A percentile compares a stretch with the other conserved stretches of the same genome.
These are phyloP conservation scores for Ambrosiella cleistominuta DNA, from an alignment of 2,329 filamentous ascomycete genomes.

Conservation along the genomic window DNA sequence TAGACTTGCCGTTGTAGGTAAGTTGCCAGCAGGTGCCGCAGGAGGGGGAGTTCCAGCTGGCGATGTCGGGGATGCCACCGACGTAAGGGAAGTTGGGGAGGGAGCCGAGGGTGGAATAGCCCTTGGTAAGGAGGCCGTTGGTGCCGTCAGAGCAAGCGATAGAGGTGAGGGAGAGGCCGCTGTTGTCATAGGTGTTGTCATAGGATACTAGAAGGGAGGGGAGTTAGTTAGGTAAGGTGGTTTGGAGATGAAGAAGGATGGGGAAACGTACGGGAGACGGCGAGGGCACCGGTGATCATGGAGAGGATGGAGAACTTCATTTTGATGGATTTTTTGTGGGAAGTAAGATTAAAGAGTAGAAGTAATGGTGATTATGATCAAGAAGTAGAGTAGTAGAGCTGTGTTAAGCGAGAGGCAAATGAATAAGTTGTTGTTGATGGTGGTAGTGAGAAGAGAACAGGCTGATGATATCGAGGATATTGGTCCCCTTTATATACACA, in stretches of 20 bases:
- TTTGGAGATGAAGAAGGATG: background rate
- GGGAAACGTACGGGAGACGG: constrained; percentile 20
- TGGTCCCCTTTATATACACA: constrained; percentile 1
- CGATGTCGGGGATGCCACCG: constrained; percentile 34
- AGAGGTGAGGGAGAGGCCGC: constrained; percentile 31
- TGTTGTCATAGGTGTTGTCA: constrained; percentile 53
- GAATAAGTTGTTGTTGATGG: background rate
- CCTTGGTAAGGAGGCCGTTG: constrained; percentile 47
- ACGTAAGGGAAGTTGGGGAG: constrained; percentile 36
- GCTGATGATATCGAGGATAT: background rate
- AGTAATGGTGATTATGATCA: constrained; percentile 2
- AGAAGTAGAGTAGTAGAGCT: background rate
- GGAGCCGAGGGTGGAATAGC: constrained; percentile 36
- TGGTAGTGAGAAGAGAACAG: background rate
- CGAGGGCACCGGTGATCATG: constrained; percentile 23
- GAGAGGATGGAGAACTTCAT: constrained; percentile 28
- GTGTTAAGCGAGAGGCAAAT: background rate
- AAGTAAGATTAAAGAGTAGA: constrained; percentile 2
- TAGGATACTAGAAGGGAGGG: constrained; percentile 38
- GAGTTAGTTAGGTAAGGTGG: background rate
- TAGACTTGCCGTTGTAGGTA: constrained; percentile 30
- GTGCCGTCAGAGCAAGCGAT: constrained; percentile 51
- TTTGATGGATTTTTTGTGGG: constrained; percentile 15
- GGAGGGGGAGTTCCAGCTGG: constrained; percentile 36
- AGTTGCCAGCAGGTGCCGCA: constrained; percentile 45